Base-by-base conservation (phyloP, 1,284 basidiomycete genomes). In the Pulchroboletus neoregius region DNA sequence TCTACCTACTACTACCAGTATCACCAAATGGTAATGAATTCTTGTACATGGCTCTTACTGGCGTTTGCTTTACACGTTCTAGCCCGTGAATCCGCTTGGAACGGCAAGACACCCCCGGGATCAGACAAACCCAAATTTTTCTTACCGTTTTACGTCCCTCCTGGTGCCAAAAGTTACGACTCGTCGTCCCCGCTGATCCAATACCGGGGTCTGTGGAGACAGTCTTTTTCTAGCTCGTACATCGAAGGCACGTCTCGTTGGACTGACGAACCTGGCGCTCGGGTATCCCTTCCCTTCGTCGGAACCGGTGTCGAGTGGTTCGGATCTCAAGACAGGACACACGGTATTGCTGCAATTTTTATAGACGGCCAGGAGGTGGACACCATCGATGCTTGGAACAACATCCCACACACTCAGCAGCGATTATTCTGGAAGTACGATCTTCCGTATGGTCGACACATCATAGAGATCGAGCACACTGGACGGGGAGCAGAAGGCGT, bases 221-320 rank as follows among this genome's bases (percentile, higher is more conserved):
- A 78, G 24, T 63, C 71, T 2, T 79, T 71, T 55, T 81, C 81
- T 0, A 59, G 65, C 1, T 63, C 68, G 27, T 83, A 78, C 54
- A 62, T 79, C 34, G 65, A 72, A 20, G 71, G 75, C n/a, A 75
- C 78, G 9, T 64, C 79, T 16, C 74, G 71, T 20, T 73, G 71
- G 57, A 80, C 81, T 0, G 65, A 68, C 11, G 62, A 74, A 37
- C 62, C 65, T 13, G 73, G 72, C 39, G 79, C 84, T n/a, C 67
- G 75, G 10, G 69, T 77, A 38, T 69, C 70, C 5, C 76, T 87
- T 63, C 71, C 71, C 2, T 88, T 89, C 65, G 70, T 68, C 18
- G 85, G 86, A 9, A 82, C 80, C 9, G 84, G 84, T 2, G 73
- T 90, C 54, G 86, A 89, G 66, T 84, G 82, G 79, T 89, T 87